Percentiles rank a stretch among this genome's conserved stretches.
Evolutionary conservation across 1,284 basidiomycete genomes (phyloP).

Genomic region (Vanrija sp.): DNA sequence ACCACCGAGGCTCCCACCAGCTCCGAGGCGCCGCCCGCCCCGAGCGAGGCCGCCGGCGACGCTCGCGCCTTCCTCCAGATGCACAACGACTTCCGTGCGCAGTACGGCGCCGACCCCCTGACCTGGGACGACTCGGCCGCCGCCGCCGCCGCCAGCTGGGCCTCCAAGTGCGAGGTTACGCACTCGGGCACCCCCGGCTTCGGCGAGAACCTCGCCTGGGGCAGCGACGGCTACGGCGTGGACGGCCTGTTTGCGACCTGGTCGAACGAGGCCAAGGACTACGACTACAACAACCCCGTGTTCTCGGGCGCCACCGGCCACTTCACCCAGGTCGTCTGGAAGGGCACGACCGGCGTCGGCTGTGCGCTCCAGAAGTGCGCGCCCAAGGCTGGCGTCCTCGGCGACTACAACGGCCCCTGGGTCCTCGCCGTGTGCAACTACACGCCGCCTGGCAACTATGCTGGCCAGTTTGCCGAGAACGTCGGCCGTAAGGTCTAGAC

Average conservation of each 20-base stretch:
- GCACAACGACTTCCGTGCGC: too few species aligned
- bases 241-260: background rate
- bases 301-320: constrained; percentile 26
- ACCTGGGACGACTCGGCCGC: constrained; percentile 25
- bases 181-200: constrained; percentile 14
- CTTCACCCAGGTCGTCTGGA: constrained; percentile 47
- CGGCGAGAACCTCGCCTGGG: constrained; percentile 70
- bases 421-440: constrained; percentile 29
- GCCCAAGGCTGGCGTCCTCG: too few species aligned
- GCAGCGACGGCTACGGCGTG: constrained; percentile 55
- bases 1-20: too few species aligned
- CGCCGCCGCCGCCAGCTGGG: constrained; percentile 15
- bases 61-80: too few species aligned
- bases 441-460: constrained; percentile 23
- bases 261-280: constrained; percentile 5
- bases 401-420: constrained; percentile 20
- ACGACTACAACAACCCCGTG: constrained; percentile 28
- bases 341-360: constrained; percentile 35
- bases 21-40: too few species aligned
- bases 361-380: constrained; percentile 19
- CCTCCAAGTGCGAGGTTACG: constrained; percentile 18
- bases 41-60: too few species aligned
- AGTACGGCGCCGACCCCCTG: constrained; percentile 16
- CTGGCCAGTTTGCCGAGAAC: constrained; percentile 1
- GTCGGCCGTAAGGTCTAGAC: too few species aligned